Base-by-base conservation (phyloP, 495 filamentous ascomycete species). In the Entonaema liquescens region DNA sequence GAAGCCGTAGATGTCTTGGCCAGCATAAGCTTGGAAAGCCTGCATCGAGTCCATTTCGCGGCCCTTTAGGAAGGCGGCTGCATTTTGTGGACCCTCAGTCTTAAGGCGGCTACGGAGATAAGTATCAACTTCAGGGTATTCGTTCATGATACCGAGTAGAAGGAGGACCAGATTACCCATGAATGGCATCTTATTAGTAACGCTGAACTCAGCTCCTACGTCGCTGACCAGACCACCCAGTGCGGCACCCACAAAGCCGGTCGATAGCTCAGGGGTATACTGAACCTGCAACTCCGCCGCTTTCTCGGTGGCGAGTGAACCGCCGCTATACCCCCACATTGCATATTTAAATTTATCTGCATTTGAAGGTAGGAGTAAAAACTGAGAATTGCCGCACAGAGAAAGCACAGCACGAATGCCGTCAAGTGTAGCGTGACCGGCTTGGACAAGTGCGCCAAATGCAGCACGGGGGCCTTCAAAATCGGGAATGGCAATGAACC, bases 241-340 rank as follows among this genome's bases (percentile, higher is more conserved):
- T 0, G 81, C 83, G 62, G 80, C 83, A 13, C 85, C 64, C n/a
- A 59, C 64, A 23, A 67, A 60, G 15, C 44, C 64, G 7, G 33
- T 84, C 40, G 75, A 77, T 56, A 89, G 78, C 40, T 88, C 86
- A 1, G 87, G 82, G 1, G 86, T 86, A 68, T 89, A 89, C 5
- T 67, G 66, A 12, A 74, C 76, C 47, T 86, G 84, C 54, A 89
- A 60, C 65, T 87, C 84, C 9, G 81, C 80, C 0, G 86, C 86
- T 78, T 83, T 88, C 55, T 80, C 84, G 1, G 80, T 84, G 0
- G 86, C 86, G 52, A 88, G 77, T 1, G 81, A 78, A 33, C 87
- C 87, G n/a, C 87, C 87, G 5, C 84, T 86, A 65, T 88, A 89
- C 4, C 87, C 87, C 83, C 82, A 87, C 69, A 87, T 65, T 1